phyloP scores from a whole-genome alignment of 1,284 basidiomycete species.

The Paramarasmius palmivorus region DNA sequence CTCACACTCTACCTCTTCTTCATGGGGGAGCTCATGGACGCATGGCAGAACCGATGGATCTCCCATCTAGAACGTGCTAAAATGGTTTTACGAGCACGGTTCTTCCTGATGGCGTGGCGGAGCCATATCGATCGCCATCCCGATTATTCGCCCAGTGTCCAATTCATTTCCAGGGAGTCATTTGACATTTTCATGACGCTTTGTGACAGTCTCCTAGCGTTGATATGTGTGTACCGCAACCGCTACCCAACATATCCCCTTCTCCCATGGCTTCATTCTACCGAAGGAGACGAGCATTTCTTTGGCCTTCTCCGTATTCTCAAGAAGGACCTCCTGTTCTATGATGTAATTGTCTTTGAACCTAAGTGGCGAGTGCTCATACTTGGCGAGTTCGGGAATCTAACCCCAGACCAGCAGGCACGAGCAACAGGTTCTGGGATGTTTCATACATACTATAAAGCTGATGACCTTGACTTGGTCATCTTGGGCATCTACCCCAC shows the following conservation, averaged over 20 bases:
- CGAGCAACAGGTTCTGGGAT: slow-evolving; percentile 27
- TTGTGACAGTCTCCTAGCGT: slow-evolving; percentile 27
- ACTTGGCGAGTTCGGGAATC: slow-evolving; percentile 16
- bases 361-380: slow-evolving; percentile 25
- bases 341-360: slow-evolving; percentile 28
- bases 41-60: slow-evolving; percentile 35
- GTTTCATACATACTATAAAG: slow-evolving; percentile 29
- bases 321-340: slow-evolving; percentile 31
- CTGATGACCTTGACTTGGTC: slow-evolving; percentile 22
- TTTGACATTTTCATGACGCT: slow-evolving; percentile 31
- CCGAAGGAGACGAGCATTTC: slow-evolving; percentile 36
- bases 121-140: slow-evolving; percentile 18
- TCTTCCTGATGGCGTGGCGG: slow-evolving; percentile 32
- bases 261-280: slow-evolving; percentile 42
- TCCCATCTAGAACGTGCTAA: slow-evolving; percentile 26
- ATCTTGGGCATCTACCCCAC: slow-evolving; percentile 13
- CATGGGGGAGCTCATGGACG: slow-evolving; percentile 37
- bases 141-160: slow-evolving; percentile 19
- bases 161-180: slow-evolving; percentile 35
- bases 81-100: slow-evolving; percentile 30
- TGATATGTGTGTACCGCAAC: slow-evolving; percentile 35
- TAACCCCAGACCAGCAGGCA: slow-evolving; percentile 15
- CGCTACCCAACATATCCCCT: slow-evolving; percentile 26
- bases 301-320: slow-evolving; percentile 31
- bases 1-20: slow-evolving; percentile 29